Evolutionary conservation across 805 yeast genomes (phyloP), one percentile per base, ranked within the genome.

Genomic region (Lachancea meyersii): DNA sequence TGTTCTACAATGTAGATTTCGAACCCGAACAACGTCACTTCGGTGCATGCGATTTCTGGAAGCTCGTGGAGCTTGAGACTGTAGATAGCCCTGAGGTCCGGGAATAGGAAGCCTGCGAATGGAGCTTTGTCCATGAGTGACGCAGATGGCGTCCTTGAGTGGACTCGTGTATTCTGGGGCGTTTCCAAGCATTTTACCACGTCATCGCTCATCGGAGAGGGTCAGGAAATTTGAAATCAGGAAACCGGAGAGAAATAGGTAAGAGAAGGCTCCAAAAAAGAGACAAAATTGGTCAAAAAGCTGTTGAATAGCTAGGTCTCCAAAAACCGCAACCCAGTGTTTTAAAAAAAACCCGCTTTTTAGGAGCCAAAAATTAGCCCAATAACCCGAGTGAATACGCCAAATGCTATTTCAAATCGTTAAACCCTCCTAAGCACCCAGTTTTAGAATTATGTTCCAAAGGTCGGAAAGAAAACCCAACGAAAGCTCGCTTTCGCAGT

Each of bases 1-100:
- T 91, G 97, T 60, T 93, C 97, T 9, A 91, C 95, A 30, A 93
- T 70, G 60, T 93, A 93, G 13, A 85, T 75, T 62, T 93, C 97
- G 58, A 83, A 87, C 1, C 98, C 97, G 1, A 69, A 53, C 19
- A 82, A 69, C 8, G 63, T 65, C 4, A 79, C 62, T 41, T 69
- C 72, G 35, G 75, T 76, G 27, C 71, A 76, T 3, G 44, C 43
- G 46, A 68, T 61, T 38, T 67, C 72, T 36, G 61, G 58, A 11
- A 63, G 53, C 45, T 69, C 63, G 32, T 68, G 72, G 40, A 69
- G 54, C 45, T 67, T 66, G 40, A 80, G 64, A 36, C 68, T 63
- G 26, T 70, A 69, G 17, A 78, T 65, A 0, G 82, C 81, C 41
- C 71, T 70, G 43, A 73, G 66, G 54, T 82, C 87, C 0, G 86